Evolutionary conservation across 164 flowering plant genomes (phyloP), one percentile per base, ranked within the genome.

Genomic region (Kingdonia uniflora): DNA sequence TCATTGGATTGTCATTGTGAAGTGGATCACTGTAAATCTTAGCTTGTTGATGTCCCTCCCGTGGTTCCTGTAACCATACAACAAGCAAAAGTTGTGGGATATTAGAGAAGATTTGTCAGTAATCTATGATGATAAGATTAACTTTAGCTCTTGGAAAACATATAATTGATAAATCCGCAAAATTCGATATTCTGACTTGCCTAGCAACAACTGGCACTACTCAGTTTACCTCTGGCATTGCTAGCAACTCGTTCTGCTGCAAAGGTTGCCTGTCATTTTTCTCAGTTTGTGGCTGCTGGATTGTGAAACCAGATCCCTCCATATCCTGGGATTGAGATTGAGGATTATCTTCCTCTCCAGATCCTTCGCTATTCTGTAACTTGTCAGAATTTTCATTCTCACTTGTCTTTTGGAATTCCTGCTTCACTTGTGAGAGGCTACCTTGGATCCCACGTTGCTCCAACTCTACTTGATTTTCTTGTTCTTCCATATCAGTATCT

Each of bases 401-500:
- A 49, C 35, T 67, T 40, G 52, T 63, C 56, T 53, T 69, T 45
- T 65, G 69, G 46, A 54, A 53, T 37, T 65, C 69, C 41, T 61
- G 52, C 47, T 65, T 72, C 57, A 43, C 71, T 42, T 22, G 60
- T 54, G 20, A 52, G 50, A 55, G 49, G 42, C 71, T 65, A 42
- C 54, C 47, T 38, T 65, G 59, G 38, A n/a, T n/a, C n/a, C n/a
- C n/a, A n/a, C n/a, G n/a, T n/a, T n/a, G n/a, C n/a, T n/a, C n/a
- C n/a, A n/a, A n/a, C n/a, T n/a, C n/a, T n/a, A n/a, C n/a, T n/a
- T n/a, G n/a, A n/a, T 52, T 60, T 46, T 70, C 74, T 52, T 51
- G 70, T 38, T 63, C 83, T 63, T 79, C 84, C 52, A 71, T 45
- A 38, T 74, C 82, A 65, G 60, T 68, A 39, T 80, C 85, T 21